These are phyloP conservation scores for Talaromyces nanjingensis DNA, from an alignment of 495 filamentous ascomycete species.

Conservation along the genomic window DNA sequence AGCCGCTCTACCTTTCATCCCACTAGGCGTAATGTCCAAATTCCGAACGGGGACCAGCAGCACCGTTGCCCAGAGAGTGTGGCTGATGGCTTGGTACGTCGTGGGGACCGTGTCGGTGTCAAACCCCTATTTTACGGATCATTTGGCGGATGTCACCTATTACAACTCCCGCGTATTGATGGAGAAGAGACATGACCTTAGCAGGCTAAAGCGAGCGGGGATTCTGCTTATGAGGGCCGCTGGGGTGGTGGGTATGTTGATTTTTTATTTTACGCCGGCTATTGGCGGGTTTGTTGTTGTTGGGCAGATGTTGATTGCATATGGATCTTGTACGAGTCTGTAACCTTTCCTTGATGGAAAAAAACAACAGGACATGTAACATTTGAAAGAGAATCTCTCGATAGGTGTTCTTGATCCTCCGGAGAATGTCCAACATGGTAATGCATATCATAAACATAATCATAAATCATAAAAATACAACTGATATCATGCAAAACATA, in stretches of 20 bases:
- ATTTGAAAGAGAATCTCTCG: not conserved
- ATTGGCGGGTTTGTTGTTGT: conserved; percentile 26
- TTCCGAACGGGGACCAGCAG: conserved; percentile 7
- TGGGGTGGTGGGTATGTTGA: not conserved
- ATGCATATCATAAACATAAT: not conserved
- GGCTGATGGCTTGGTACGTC: conserved; percentile 6
- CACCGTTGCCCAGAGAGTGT: conserved; percentile 8
- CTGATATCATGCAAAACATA: not conserved
- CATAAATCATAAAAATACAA: conserved; percentile 1
- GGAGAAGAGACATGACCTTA: not conserved
- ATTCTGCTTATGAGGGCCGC: not conserved
- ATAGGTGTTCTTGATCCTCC: not conserved
- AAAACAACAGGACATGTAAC: not conserved
- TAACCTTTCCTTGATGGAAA: not conserved
- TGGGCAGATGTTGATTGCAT: conserved; percentile 14
- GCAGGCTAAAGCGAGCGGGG: not conserved
- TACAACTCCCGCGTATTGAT: not conserved
- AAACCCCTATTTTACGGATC: not conserved
- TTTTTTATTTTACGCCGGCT: conserved; percentile 15
- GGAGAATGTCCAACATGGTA: not conserved
- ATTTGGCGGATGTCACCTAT: not conserved
- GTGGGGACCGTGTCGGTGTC: not conserved
- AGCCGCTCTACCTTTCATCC: conserved; percentile 1
- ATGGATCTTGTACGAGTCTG: not conserved
- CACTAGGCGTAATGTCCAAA: conserved; percentile 8